phyloP scores from a whole-genome alignment of 1,284 basidiomycete species.

The Tilletia caries region DNA sequence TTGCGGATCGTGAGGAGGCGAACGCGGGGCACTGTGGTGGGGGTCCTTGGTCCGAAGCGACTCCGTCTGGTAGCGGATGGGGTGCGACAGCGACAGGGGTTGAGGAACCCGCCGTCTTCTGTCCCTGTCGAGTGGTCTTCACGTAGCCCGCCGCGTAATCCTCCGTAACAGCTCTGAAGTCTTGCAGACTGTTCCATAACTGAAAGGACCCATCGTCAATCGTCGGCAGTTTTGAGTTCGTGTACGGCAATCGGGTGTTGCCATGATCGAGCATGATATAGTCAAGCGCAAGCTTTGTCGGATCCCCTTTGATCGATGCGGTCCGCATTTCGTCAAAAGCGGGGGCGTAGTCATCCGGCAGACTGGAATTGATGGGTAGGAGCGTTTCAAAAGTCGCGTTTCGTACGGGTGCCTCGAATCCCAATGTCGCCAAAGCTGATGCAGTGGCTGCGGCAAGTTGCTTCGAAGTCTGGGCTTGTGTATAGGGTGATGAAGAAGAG shows the following conservation, averaged over 20 bases:
- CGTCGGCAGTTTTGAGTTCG: conserved; percentile 29
- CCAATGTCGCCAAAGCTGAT: not conserved
- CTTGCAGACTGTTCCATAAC: conserved; percentile 37
- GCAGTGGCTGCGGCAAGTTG: not conserved
- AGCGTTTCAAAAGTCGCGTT: conserved; percentile 29
- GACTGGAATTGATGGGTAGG: conserved; percentile 36
- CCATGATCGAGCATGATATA: conserved; percentile 18
- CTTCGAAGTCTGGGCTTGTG: not conserved
- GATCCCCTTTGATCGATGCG: not conserved
- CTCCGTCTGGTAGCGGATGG: not conserved
- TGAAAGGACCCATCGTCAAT: conserved; percentile 27
- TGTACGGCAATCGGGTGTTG: conserved; percentile 25
- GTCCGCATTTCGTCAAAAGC: conserved; percentile 12
- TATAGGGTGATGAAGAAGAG: not conserved
- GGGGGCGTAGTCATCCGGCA: conserved; percentile 22
- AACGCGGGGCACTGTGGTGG: conserved; percentile 29
- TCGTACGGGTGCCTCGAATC: conserved; percentile 34
- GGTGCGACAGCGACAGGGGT: not conserved
- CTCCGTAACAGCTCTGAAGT: conserved; percentile 28
- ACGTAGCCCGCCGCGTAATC: conserved; percentile 39
- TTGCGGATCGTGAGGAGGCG: conserved; percentile 17
- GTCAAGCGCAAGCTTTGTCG: conserved; percentile 16
- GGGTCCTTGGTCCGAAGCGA: not conserved
- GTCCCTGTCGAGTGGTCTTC: conserved; percentile 10
- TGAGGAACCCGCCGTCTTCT: not conserved